These are phyloP conservation scores for Penicillium cinerascens DNA, from an alignment of 495 filamentous ascomycete species.

Conservation along the genomic window DNA sequence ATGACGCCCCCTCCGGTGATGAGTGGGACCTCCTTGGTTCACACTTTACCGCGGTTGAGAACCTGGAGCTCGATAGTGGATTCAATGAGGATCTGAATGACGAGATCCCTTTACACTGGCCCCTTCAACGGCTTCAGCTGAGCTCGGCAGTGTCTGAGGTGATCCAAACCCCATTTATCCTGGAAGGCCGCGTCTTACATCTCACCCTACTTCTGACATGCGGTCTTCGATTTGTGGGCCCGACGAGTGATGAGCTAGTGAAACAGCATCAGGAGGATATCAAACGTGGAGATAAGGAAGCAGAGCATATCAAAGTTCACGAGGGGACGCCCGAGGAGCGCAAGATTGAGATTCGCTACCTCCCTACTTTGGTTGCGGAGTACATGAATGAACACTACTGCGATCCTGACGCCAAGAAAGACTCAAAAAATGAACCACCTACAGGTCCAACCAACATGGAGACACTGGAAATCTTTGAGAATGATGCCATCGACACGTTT, in stretches of 20 bases:
- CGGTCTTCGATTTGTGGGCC: conserved; percentile 25
- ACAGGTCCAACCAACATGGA: conserved; percentile 5
- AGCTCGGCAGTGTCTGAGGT: conserved; percentile 10
- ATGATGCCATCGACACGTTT: conserved; percentile 23
- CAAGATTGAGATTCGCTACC: conserved; percentile 11
- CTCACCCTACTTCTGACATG: conserved; percentile 18
- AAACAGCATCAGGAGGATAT: conserved; percentile 8
- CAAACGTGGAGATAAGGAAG: conserved; percentile 12
- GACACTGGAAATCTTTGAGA: conserved; percentile 24
- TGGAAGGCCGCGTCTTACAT: conserved; percentile 19
- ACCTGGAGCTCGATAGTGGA: conserved; percentile 13
- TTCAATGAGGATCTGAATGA: conserved; percentile 26
- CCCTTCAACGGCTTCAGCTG: conserved; percentile 14
- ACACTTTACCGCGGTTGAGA: conserved; percentile 17
- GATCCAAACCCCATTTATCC: conserved; percentile 16
- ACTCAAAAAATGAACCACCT: conserved; percentile 10
- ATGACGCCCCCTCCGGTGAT: conserved; percentile 17
- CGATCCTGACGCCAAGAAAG: background rate
- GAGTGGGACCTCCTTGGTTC: conserved; percentile 25
- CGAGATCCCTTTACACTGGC: conserved; percentile 26
- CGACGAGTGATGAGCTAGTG: conserved; percentile 7
- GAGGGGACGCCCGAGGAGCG: conserved; percentile 1
- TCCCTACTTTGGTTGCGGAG: conserved; percentile 8
- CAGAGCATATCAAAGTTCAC: background rate
- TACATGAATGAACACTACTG: conserved; percentile 11